Base-by-base conservation (phyloP, 768 basidiomycete species). In the Lactarius pseudohatsudake region DNA sequence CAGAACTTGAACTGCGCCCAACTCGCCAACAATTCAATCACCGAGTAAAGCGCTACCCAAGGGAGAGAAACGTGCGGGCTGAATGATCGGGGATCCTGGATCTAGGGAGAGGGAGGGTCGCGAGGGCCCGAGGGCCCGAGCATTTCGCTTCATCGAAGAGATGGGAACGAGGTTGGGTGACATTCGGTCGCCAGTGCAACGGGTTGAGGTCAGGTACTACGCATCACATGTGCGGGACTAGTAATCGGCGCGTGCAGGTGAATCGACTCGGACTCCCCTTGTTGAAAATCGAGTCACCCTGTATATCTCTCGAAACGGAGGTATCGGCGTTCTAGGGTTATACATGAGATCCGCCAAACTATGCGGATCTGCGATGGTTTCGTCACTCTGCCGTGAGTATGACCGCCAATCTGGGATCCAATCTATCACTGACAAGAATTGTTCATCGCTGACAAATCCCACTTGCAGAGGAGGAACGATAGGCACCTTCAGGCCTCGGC, bases 161-260 rank as follows among this genome's bases (percentile, higher is more conserved):
- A 72, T 78, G 76, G 69, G 72, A 86, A 76, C 3, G 81, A 74
- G n/a, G 80, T 75, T 1, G 80, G 79, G 70, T 85, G 80, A 16
- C 22, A 87, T 82, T 53, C 40, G 84, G 72, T 41, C 75, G 79
- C 4, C 83, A 81, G 61, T 71, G 78, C 9, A 85, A 75, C 9
- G 79, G 78, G 30, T 75, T 82, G 81, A 79, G 2, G 62, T 76
- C n/a, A 84, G 65, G 1, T 65, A 1, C 69, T 65, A 2, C 69
- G 36, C 43, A 82, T 68, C 59, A 68, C 69, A 1, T 76, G 76
- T 5, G 36, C 43, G 2, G 59, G 64, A 3, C 59, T 26, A n/a
- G n/a, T n/a, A 13, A 64, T 85, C 26, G 56, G 55, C 20, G 62
- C 16, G 15, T 40, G n/a, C 9, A 55, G 34, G 53, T 3, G 62